Conservation (phyloP, 768 basidiomycete genomes). For the Cyathus striatus region DNA sequence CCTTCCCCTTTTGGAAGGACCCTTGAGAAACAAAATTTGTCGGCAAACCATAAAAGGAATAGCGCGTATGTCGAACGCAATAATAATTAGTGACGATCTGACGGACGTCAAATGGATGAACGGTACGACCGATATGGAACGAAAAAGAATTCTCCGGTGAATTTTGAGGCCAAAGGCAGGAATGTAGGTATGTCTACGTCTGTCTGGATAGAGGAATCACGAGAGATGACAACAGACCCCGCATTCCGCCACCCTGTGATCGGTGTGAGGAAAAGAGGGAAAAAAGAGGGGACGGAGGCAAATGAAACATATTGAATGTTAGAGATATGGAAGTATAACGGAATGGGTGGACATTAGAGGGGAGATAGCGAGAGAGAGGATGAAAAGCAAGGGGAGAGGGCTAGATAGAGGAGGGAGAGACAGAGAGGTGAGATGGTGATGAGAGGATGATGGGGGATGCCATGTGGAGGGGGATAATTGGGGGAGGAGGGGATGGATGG, state of each 20-base stretch:
- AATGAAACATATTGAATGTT: background rate
- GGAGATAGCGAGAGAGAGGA: background rate
- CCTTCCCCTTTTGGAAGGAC: conserved; percentile 17
- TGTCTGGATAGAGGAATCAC: no score
- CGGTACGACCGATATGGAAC: conserved; percentile 15
- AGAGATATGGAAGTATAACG: background rate
- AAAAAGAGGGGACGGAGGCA: conserved; percentile 1
- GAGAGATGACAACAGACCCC: conserved; percentile 4
- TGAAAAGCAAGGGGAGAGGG: background rate
- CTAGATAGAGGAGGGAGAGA: no score
- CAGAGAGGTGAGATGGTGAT: conserved; percentile 4
- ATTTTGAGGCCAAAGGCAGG: conserved; percentile 13
- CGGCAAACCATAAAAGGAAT: conserved; percentile 16
- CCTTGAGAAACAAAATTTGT: conserved; percentile 21
- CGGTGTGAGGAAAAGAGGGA: background rate
- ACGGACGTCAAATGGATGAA: no score
- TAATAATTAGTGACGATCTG: conserved; percentile 20
- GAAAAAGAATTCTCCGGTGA: conserved; percentile 10
- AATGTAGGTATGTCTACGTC: no score
- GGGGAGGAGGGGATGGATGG: conserved; percentile 8
- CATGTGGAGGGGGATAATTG: conserved; percentile 1
- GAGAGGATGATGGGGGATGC: conserved; percentile 4
- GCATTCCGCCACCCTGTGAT: conserved; percentile 5
- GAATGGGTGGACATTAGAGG: background rate
- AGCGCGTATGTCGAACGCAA: conserved; percentile 6